Evolutionary conservation across 2,329 filamentous ascomycete species (phyloP).

Genomic region (Chaetothyriales sp.): DNA sequence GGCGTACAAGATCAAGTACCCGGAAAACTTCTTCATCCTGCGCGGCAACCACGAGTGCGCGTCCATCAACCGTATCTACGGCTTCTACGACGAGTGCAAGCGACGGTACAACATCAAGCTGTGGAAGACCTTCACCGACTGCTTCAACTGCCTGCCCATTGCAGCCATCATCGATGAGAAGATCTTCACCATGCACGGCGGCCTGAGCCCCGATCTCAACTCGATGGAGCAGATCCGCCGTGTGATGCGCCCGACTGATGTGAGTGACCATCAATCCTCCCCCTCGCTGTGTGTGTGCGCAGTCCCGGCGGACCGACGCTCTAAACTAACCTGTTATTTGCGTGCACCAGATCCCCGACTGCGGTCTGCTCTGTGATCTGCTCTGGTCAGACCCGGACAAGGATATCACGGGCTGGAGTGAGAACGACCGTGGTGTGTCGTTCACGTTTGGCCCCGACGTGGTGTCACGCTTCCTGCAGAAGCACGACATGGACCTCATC

Average conservation of each 20-base stretch:
- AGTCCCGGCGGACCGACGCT: no score
- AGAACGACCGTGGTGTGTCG: conserved; percentile 95
- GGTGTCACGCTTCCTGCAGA: conserved; percentile 91
- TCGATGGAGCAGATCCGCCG: conserved; percentile 99
- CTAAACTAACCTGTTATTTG: neutral
- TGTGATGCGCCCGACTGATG: conserved; percentile 97
- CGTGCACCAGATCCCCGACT: conserved; percentile 74
- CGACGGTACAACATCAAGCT: conserved; percentile 98
- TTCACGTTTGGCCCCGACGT: conserved; percentile 98
- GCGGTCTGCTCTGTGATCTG: conserved; percentile 90
- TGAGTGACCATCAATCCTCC: conserved; percentile 42
- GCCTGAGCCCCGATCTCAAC: conserved; percentile 90
- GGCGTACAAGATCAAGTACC: conserved; percentile 99
- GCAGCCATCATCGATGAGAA: conserved; percentile 98
- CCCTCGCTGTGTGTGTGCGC: neutral
- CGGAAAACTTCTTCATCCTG: conserved; percentile 98
- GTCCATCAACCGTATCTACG: conserved; percentile 97
- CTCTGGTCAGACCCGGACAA: conserved; percentile 98
- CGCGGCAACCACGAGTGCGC: conserved; percentile 98
- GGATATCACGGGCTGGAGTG: conserved; percentile 97
- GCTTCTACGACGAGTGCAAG: conserved; percentile 99
- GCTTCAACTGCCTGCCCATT: conserved; percentile 97
- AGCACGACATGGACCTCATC: conserved; percentile 99
- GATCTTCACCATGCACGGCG: conserved; percentile 99
- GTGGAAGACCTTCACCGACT: conserved; percentile 99